Evolutionary conservation across 805 yeast genomes (phyloP).

Genomic region (Clavispora santaluciae): DNA sequence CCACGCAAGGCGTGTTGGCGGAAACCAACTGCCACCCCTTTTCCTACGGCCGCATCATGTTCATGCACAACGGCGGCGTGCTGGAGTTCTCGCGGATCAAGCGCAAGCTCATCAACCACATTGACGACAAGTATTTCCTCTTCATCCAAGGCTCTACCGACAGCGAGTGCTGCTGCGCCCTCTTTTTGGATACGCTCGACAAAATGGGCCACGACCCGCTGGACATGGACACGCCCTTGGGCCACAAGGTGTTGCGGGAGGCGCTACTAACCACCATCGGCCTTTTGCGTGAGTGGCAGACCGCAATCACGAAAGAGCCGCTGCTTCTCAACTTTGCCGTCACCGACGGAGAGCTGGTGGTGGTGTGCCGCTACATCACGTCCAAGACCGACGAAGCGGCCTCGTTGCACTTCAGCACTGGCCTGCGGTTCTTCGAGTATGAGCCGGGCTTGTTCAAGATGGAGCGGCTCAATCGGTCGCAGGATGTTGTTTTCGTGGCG

Average conservation of each 20-base stretch:
- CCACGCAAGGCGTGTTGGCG: constrained; percentile 88
- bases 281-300: constrained; percentile 74
- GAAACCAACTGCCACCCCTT: constrained; percentile 98
- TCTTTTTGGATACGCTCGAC: constrained; percentile 71
- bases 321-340: constrained; percentile 89
- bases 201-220: constrained; percentile 73
- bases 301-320: constrained; percentile 57
- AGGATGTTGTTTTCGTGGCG: constrained; percentile 94
- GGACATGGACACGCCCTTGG: constrained; percentile 29
- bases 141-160: constrained; percentile 91
- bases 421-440: constrained; percentile 84
- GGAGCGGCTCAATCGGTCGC: constrained; percentile 91
- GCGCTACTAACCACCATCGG: constrained; percentile 75
- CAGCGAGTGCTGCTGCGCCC: constrained; percentile 91
- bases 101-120: constrained; percentile 61
- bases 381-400: constrained; percentile 94
- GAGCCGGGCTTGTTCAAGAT: constrained; percentile 89
- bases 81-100: constrained; percentile 71
- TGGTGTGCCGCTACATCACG: constrained; percentile 83
- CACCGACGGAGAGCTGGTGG: constrained; percentile 85
- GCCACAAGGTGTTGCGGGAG: constrained; percentile 54
- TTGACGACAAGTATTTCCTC: constrained; percentile 75
- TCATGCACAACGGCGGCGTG: constrained; percentile 96
- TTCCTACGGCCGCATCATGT: constrained; percentile 78
- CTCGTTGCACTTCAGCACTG: constrained; percentile 89